phyloP scores from a whole-genome alignment of 345 rosid species.

The Boechera retrofracta region DNA sequence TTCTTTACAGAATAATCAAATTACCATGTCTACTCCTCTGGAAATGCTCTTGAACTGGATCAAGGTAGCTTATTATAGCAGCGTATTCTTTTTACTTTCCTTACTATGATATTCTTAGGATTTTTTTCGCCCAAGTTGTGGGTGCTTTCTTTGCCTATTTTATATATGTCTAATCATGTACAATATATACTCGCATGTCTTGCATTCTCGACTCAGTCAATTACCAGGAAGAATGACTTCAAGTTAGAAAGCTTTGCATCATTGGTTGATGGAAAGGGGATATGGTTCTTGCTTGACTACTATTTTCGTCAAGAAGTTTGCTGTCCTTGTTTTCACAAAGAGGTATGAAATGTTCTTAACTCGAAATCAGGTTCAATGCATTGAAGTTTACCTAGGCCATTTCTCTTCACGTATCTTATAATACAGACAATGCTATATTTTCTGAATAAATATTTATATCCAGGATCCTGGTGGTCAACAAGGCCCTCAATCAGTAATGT shows the following conservation, averaged over 20 bases:
- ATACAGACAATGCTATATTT: conserved; percentile 26
- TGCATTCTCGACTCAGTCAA: conserved; percentile 59
- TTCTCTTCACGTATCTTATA: conserved; percentile 25
- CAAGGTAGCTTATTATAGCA: conserved; percentile 55
- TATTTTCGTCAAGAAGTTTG: conserved; percentile 82
- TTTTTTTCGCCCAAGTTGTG: background rate
- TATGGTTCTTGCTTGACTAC: conserved; percentile 95
- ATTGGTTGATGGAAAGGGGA: conserved; percentile 82
- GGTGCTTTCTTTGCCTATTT: conserved; percentile 6
- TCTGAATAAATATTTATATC: conserved; percentile 27
- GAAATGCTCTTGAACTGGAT: conserved; percentile 83
- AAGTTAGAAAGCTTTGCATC: conserved; percentile 59
- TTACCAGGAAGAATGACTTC: conserved; percentile 63
- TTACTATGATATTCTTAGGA: background rate
- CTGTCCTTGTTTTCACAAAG: conserved; percentile 64
- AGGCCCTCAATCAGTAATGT: conserved; percentile 72
- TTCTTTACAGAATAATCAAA: conserved; percentile 50
- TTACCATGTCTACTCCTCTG: conserved; percentile 46
- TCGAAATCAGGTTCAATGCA: conserved; percentile 26
- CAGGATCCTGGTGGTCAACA: conserved; percentile 56
- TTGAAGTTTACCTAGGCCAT: background rate
- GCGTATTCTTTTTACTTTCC: background rate
- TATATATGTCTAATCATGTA: conserved; percentile 32
- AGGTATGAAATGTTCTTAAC: conserved; percentile 38
- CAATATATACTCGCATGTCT: conserved; percentile 6